Conservation (phyloP, 169 alveolate genomes). For the Plasmodium sp. region DNA sequence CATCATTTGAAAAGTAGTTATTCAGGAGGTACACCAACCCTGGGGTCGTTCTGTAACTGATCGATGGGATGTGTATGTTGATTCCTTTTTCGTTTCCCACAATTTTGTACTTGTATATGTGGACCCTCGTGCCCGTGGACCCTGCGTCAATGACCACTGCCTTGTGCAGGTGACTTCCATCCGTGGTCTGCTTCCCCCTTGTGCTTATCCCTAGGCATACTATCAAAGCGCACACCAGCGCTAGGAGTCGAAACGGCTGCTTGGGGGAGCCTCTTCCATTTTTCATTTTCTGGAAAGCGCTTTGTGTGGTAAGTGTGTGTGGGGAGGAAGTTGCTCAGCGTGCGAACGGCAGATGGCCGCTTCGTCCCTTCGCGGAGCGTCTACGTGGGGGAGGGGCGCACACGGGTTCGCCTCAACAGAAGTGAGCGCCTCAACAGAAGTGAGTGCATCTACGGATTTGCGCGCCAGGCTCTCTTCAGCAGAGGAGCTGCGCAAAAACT, state of each 20-base stretch:
- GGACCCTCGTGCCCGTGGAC: constrained; percentile 74
- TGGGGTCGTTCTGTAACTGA: constrained; percentile 57
- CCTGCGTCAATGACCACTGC: constrained; percentile 74
- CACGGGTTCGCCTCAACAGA: background rate
- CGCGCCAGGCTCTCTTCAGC: background rate
- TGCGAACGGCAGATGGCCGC: background rate
- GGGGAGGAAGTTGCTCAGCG: background rate
- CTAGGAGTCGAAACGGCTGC: constrained; percentile 3
- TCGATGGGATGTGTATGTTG: constrained; percentile 57
- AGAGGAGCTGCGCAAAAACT: background rate
- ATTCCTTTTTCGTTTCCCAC: constrained; percentile 15
- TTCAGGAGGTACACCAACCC: constrained; percentile 69
- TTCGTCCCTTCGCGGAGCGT: background rate
- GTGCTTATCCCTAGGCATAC: background rate
- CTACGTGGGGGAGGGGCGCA: background rate
- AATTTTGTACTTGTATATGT: constrained; percentile 60
- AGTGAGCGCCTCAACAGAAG: background rate
- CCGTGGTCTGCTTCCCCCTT: background rate
- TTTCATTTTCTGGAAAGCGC: constrained; percentile 31
- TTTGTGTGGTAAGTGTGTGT: background rate
- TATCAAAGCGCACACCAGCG: background rate
- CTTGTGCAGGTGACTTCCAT: constrained; percentile 6
- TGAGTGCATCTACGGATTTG: background rate
- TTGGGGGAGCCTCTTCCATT: constrained; percentile 7
- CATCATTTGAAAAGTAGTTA: constrained; percentile 27